phyloP scores from a whole-genome alignment of 2,329 filamentous ascomycete species.

The Hypoxylon sp. region DNA sequence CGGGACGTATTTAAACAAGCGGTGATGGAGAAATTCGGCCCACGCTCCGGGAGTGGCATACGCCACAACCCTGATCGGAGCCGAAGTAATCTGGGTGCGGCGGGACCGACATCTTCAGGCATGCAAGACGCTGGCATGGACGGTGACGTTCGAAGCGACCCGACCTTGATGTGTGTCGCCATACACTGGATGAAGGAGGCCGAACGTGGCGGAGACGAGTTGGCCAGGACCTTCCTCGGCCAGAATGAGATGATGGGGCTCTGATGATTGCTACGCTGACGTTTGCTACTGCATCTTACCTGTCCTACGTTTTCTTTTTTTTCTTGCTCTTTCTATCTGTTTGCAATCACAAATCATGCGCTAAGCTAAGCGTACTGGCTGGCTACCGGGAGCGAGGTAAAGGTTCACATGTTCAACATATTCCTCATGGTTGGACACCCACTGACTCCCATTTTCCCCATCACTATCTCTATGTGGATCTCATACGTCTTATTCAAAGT shows the following conservation, averaged over 20 bases:
- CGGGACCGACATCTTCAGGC: constrained; percentile 39
- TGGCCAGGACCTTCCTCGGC: constrained; percentile 82
- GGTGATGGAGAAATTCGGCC: constrained; percentile 75
- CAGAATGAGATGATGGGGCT: constrained; percentile 61
- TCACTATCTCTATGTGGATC: constrained; percentile 8
- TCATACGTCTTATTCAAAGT: constrained; percentile 23
- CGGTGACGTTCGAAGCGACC: constrained; percentile 73
- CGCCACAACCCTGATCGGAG: constrained; percentile 45
- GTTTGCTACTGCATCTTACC: constrained; percentile 23
- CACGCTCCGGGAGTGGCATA: constrained; percentile 48
- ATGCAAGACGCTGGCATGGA: constrained; percentile 48
- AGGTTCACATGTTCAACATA: constrained; percentile 34
- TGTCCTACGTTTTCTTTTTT: constrained; percentile 34
- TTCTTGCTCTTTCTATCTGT: too few species aligned
- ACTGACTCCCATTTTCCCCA: constrained; percentile 21
- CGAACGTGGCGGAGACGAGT: constrained; percentile 82
- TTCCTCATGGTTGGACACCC: constrained; percentile 32
- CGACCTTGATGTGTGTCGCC: constrained; percentile 89
- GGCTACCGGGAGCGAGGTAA: constrained; percentile 25
- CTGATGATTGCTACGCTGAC: constrained; percentile 33
- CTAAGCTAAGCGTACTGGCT: constrained; percentile 13
- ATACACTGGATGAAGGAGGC: constrained; percentile 98
- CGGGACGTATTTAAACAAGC: constrained; percentile 90
- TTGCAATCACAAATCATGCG: constrained; percentile 27
- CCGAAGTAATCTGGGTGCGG: constrained; percentile 42